A percentile compares a stretch with the other conserved stretches of the same genome.
Conservation (phyloP, 225 moss, liverwort and hornwort genomes). For the Straminergon stramineum region DNA sequence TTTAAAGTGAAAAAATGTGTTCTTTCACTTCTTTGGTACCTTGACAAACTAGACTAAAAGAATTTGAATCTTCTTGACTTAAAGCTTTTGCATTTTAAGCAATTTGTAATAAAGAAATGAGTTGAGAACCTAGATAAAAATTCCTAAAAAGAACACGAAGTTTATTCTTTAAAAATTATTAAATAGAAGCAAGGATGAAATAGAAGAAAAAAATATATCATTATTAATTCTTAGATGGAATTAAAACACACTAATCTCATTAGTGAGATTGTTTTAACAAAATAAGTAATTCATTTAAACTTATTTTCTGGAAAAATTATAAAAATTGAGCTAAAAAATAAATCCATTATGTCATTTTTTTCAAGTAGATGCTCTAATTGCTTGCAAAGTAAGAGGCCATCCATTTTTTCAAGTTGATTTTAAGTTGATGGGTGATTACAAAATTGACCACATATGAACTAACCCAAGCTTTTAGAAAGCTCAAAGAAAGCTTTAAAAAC, state of each 20-base stretch:
- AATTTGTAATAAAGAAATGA: background rate
- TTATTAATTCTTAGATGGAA: background rate
- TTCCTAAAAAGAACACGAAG: background rate
- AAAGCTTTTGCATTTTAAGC: background rate
- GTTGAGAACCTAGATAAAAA: background rate
- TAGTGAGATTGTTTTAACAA: fast-evolving
- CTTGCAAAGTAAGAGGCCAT: too few relatives aligned
- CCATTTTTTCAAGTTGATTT: background rate
- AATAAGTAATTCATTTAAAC: fast-evolving
- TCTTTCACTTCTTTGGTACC: background rate
- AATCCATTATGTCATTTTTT: background rate
- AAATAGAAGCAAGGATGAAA: background rate
- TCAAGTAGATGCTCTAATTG: background rate
- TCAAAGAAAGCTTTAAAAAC: too few relatives aligned
- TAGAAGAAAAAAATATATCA: background rate
- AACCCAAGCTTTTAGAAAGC: background rate
- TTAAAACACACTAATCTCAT: background rate
- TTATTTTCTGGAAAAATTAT: background rate
- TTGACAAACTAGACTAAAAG: background rate
- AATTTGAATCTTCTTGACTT: background rate
- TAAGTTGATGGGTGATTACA: background rate
- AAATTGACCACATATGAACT: background rate
- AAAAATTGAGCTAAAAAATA: background rate
- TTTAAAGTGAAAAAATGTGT: background rate
- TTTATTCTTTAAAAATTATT: background rate